phyloP scores from a whole-genome alignment of 176 grass and related monocot genomes.

The Alloteropsis semialata region DNA sequence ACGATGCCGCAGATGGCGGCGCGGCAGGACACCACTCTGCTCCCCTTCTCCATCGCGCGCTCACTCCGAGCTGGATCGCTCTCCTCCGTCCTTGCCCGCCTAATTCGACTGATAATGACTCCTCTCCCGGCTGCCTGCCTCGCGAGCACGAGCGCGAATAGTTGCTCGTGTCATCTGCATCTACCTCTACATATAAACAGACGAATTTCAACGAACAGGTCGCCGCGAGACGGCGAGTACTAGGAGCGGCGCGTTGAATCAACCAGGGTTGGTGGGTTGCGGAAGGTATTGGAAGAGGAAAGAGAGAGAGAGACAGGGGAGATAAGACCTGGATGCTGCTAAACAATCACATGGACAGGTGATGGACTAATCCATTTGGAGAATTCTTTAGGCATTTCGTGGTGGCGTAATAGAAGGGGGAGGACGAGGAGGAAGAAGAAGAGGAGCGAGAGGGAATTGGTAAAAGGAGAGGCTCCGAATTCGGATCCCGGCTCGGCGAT shows the following conservation, averaged over 20 bases:
- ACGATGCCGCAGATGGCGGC: constrained; percentile 45
- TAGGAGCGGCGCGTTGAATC: constrained; percentile 12
- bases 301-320: neutral
- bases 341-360: constrained; percentile 38
- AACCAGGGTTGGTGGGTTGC: neutral
- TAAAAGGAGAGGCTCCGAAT: constrained; percentile 3
- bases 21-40: constrained; percentile 26
- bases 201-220: constrained; percentile 20
- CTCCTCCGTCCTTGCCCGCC: neutral
- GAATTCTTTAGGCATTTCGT: constrained; percentile 1
- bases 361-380: constrained; percentile 7
- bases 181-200: constrained; percentile 1
- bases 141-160: neutral
- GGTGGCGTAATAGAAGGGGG: neutral
- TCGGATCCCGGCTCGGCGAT: neutral
- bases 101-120: neutral
- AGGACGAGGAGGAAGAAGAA: neutral
- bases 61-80: neutral
- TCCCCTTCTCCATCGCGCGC: constrained; percentile 31
- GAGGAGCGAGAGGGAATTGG: neutral
- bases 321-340: neutral
- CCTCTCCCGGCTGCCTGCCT: neutral
- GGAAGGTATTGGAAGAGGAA: constrained; percentile 17
- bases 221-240: neutral
- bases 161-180: neutral